Conservation (phyloP, 768 basidiomycete genomes). For the Suillus cothurnatus region DNA sequence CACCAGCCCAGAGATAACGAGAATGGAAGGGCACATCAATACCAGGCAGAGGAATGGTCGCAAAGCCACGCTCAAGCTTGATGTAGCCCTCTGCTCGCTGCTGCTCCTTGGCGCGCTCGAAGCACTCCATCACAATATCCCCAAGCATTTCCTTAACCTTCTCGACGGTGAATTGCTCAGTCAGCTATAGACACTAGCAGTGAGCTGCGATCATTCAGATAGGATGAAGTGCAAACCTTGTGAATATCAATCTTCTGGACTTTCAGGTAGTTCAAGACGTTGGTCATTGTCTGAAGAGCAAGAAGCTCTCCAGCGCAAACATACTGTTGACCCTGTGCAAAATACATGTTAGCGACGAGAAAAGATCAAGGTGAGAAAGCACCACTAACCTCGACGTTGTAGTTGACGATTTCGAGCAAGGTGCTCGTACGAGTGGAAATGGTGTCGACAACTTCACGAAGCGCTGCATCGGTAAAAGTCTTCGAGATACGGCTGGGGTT, state of each 20-base stretch:
- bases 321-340: constrained; percentile 92
- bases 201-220: background rate
- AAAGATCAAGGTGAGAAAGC: background rate
- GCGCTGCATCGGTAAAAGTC: constrained; percentile 91
- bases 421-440: constrained; percentile 77
- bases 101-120: constrained; percentile 72
- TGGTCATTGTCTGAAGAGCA: constrained; percentile 91
- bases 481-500: constrained; percentile 95
- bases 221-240: constrained; percentile 52
- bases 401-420: constrained; percentile 98
- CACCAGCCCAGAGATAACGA: constrained; percentile 97
- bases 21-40: constrained; percentile 99
- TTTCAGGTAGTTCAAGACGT: constrained; percentile 96
- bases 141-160: constrained; percentile 95
- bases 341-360: constrained; percentile 10
- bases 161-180: constrained; percentile 84
- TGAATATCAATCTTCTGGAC: constrained; percentile 92
- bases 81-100: constrained; percentile 86
- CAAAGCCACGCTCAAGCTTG: constrained; percentile 95
- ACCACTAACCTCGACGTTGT: constrained; percentile 80
- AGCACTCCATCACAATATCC: constrained; percentile 87
- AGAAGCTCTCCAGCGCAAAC: constrained; percentile 97
- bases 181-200: constrained; percentile 54
- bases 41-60: constrained; percentile 92
- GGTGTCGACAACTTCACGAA: constrained; percentile 95